Percentiles rank a stretch among this genome's conserved stretches.
These are phyloP conservation scores for Ceratocystis destructans DNA, from an alignment of 2,329 filamentous ascomycete species.

Conservation along the genomic window DNA sequence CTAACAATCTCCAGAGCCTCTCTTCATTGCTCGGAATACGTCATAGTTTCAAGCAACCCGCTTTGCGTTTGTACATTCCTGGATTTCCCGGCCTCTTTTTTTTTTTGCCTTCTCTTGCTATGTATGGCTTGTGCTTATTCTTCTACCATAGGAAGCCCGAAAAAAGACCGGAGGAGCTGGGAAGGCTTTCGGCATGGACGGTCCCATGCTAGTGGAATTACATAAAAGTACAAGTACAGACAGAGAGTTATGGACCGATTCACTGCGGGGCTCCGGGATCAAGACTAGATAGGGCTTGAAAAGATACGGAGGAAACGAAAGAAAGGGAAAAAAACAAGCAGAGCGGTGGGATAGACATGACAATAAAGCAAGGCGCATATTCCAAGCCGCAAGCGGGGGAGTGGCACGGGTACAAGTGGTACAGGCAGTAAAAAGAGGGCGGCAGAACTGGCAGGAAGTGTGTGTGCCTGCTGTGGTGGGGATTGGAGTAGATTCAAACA, in stretches of 20 bases:
- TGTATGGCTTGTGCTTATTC: not conserved
- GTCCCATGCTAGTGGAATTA: not conserved
- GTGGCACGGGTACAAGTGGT: not conserved
- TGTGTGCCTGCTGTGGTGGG: not conserved
- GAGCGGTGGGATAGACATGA: not conserved
- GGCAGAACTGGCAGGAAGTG: not conserved
- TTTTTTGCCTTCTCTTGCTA: not conserved
- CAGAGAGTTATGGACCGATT: not conserved
- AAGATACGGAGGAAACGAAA: no score
- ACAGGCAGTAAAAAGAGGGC: not conserved
- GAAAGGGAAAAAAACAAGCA: not conserved
- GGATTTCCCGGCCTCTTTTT: slow-evolving; percentile 6
- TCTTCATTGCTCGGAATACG: not conserved
- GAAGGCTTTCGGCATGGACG: not conserved
- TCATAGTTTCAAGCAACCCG: not conserved
- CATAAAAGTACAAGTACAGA: not conserved
- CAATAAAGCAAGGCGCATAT: not conserved
- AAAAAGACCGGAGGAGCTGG: slow-evolving; percentile 3
- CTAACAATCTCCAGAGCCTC: not conserved
- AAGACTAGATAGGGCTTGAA: not conserved
- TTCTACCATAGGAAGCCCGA: not conserved
- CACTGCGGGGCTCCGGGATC: not conserved
- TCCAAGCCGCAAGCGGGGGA: not conserved
- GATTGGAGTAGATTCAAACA: not conserved
- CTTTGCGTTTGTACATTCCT: not conserved